Evolutionary conservation across 2,329 filamentous ascomycete species (phyloP).

Genomic region (Xylaria sp.): DNA sequence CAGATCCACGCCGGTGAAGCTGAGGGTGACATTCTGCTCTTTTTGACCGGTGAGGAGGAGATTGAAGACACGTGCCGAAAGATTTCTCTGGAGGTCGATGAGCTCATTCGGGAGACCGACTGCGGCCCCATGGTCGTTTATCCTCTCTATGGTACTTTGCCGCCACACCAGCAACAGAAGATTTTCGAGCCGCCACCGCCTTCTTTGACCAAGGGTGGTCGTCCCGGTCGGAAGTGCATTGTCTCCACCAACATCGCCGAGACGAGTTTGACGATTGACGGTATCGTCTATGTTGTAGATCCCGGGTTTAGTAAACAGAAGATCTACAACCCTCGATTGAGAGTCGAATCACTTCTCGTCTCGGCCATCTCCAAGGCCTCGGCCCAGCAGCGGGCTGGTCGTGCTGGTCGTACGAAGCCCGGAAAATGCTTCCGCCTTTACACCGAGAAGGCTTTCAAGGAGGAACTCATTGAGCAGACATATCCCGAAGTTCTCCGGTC

Average conservation of each 20-base stretch:
- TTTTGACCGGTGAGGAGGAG: slow-evolving; percentile 96
- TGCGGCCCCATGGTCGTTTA: slow-evolving; percentile 86
- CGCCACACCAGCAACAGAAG: slow-evolving; percentile 85
- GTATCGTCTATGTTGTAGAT: slow-evolving; percentile 98
- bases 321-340: slow-evolving; percentile 94
- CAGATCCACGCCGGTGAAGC: slow-evolving; percentile 93
- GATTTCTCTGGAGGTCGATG: slow-evolving; percentile 83
- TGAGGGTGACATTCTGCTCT: slow-evolving; percentile 88
- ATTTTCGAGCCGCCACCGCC: slow-evolving; percentile 89
- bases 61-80: slow-evolving; percentile 96
- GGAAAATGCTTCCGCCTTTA: slow-evolving; percentile 98
- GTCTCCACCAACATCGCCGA: slow-evolving; percentile 97
- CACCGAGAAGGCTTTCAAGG: slow-evolving; percentile 93
- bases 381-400: slow-evolving; percentile 93
- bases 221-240: slow-evolving; percentile 88
- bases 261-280: slow-evolving; percentile 94
- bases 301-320: slow-evolving; percentile 99
- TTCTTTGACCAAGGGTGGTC: slow-evolving; percentile 66
- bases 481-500: slow-evolving; percentile 94
- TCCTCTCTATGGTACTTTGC: slow-evolving; percentile 88
- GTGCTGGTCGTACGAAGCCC: slow-evolving; percentile 95
- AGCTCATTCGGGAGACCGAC: slow-evolving; percentile 85
- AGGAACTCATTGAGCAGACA: slow-evolving; percentile 94
- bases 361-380: slow-evolving; percentile 98
- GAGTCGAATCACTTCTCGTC: slow-evolving; percentile 94